Conservation (phyloP, 805 yeast genomes). For the Kodamaea fukazawae region DNA sequence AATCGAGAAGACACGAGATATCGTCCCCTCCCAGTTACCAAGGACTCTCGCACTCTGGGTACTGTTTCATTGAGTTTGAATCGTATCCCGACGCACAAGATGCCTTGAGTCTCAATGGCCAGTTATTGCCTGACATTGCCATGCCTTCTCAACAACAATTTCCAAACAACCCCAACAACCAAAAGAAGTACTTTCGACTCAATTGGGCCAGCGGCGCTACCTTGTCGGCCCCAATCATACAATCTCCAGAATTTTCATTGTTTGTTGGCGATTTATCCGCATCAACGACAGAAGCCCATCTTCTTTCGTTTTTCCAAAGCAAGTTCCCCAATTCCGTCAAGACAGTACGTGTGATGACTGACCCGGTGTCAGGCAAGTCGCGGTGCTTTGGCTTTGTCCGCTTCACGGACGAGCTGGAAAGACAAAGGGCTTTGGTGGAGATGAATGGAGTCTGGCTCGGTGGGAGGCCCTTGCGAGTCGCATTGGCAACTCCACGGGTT, state of each 20-base stretch:
- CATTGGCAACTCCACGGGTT: slow-evolving; percentile 73
- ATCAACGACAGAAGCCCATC: slow-evolving; percentile 75
- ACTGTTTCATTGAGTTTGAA: slow-evolving; percentile 76
- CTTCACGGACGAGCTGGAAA: slow-evolving; percentile 66
- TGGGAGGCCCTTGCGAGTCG: slow-evolving; percentile 73
- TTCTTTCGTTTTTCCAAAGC: slow-evolving; percentile 67
- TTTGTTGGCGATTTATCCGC: slow-evolving; percentile 85
- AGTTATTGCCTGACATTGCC: slow-evolving; percentile 56
- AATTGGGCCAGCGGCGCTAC: slow-evolving; percentile 89
- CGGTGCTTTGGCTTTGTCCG: slow-evolving; percentile 82
- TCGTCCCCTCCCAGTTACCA: slow-evolving; percentile 12
- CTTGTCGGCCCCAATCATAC: slow-evolving; percentile 63
- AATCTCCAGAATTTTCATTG: slow-evolving; percentile 71
- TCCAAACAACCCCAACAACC: slow-evolving; percentile 43
- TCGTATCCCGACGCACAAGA: slow-evolving; percentile 65
- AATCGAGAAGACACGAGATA: slow-evolving; percentile 21
- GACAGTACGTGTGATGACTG: slow-evolving; percentile 84
- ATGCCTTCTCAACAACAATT: slow-evolving; percentile 42
- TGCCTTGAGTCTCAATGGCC: slow-evolving; percentile 66
- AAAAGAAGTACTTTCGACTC: slow-evolving; percentile 63
- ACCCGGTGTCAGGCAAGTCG: slow-evolving; percentile 73
- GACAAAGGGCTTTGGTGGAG: slow-evolving; percentile 63
- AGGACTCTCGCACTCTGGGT: slow-evolving; percentile 49
- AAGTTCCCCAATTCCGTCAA: slow-evolving; percentile 61
- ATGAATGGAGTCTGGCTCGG: slow-evolving; percentile 83